A percentile compares a stretch with the other conserved stretches of the same genome.
These are phyloP conservation scores for Trametes elegans DNA, from an alignment of 768 basidiomycete species.

Conservation along the genomic window DNA sequence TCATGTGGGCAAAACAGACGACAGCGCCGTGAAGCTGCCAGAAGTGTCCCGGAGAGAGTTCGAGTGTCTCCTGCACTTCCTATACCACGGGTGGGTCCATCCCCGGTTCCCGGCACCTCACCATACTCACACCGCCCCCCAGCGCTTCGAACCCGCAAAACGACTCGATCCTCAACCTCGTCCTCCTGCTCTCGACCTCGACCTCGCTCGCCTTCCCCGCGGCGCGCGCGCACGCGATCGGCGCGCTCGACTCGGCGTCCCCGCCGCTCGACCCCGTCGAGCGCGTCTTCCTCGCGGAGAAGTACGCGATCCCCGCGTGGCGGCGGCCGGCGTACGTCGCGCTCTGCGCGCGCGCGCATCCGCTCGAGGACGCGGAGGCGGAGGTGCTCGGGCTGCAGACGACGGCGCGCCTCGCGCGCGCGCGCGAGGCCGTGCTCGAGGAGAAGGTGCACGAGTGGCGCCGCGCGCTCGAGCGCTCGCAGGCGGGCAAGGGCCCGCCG, in stretches of 20 bases:
- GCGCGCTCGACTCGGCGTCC: conserved; percentile 16
- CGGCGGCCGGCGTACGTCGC: conserved; percentile 36
- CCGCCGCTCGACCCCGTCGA: conserved; percentile 32
- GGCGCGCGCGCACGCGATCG: conserved; percentile 36
- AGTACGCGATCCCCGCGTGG: conserved; percentile 40
- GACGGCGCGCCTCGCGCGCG: conserved; percentile 26
- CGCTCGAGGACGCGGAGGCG: conserved; percentile 35
- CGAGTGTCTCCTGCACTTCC: conserved; percentile 38
- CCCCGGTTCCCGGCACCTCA: neutral
- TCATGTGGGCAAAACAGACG: conserved; percentile 28
- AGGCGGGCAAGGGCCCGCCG: conserved; percentile 2
- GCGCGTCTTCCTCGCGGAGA: conserved; percentile 38
- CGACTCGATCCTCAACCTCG: conserved; percentile 22
- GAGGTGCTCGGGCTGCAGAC: conserved; percentile 34
- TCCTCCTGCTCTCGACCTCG: conserved; percentile 38
- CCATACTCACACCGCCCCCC: neutral
- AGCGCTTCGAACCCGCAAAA: conserved; percentile 8
- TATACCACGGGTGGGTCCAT: conserved; percentile 37
- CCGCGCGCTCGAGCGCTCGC: conserved; percentile 12
- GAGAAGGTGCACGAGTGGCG: conserved; percentile 20
- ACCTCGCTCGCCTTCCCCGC: conserved; percentile 38
- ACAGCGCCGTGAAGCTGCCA: conserved; percentile 33
- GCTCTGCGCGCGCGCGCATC: conserved; percentile 34
- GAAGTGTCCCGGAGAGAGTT: conserved; percentile 36
- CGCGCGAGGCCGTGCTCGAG: conserved; percentile 26